phyloP scores from a whole-genome alignment of 208 protist genomes.

The Acanthamoeba healyi region DNA sequence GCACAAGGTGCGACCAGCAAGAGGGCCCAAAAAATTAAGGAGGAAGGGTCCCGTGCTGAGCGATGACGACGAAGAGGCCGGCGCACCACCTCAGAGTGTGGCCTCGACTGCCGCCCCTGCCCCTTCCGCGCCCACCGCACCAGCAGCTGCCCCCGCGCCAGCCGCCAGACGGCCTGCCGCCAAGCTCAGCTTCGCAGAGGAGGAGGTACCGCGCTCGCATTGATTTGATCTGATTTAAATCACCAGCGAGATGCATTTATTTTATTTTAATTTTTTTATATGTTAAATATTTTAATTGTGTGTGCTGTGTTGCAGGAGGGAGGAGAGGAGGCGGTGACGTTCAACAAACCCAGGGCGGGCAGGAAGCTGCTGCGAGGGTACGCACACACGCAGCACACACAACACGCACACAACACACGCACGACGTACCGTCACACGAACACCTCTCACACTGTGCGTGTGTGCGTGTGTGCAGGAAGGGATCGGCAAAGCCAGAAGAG shows the following conservation, averaged over 20 bases:
- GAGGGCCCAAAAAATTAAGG: slow-evolving; percentile 14
- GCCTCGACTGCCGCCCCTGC: not conserved
- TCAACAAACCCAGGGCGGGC: slow-evolving; percentile 18
- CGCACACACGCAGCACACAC: not conserved
- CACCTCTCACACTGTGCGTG: not conserved
- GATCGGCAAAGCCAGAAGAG: not conserved
- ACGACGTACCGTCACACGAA: too few relatives aligned
- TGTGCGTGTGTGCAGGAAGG: not conserved
- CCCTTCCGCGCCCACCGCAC: not conserved
- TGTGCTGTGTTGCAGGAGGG: not conserved
- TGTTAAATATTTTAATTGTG: not conserved
- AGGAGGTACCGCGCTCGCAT: not conserved
- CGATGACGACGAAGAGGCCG: slow-evolving; percentile 51
- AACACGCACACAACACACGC: not conserved
- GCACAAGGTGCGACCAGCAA: slow-evolving; percentile 28
- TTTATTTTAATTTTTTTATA: not conserved
- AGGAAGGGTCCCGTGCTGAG: slow-evolving; percentile 57
- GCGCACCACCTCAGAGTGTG: too few relatives aligned
- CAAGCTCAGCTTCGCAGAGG: slow-evolving; percentile 46
- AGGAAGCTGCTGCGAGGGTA: slow-evolving; percentile 30
- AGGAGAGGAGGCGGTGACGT: not conserved
- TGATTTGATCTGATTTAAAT: not conserved
- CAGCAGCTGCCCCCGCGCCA: not conserved
- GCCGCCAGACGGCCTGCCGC: slow-evolving; percentile 23
- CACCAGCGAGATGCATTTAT: not conserved